A percentile compares a stretch with the other conserved stretches of the same genome.
Evolutionary conservation across 1,284 basidiomycete species (phyloP).

Genomic region (Phellinidium pouzarii): DNA sequence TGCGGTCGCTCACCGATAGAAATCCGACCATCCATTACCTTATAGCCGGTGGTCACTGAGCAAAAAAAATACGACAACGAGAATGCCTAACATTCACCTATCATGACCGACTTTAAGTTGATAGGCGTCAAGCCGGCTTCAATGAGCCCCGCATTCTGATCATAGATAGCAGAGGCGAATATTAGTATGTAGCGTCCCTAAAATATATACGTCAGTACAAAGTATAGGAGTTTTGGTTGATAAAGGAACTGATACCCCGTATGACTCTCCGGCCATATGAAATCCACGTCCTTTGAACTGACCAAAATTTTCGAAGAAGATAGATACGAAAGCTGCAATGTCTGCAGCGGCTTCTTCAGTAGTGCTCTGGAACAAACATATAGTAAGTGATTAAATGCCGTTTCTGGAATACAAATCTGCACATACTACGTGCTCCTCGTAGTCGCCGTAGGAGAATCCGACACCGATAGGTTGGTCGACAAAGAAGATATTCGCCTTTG

Average conservation of each 20-base stretch:
- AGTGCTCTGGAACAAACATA: constrained; percentile 28
- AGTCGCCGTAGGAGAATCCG: constrained; percentile 56
- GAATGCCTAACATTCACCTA: constrained; percentile 8
- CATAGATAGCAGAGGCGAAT: constrained; percentile 16
- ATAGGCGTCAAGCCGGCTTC: constrained; percentile 12
- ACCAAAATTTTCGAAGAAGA: constrained; percentile 69
- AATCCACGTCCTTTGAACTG: constrained; percentile 57
- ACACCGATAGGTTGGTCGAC: constrained; percentile 67
- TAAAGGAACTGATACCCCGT: constrained; percentile 35
- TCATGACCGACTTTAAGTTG: constrained; percentile 19
- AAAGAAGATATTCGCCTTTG: constrained; percentile 63
- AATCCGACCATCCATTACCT: not conserved
- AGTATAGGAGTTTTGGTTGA: not conserved
- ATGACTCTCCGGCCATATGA: constrained; percentile 67
- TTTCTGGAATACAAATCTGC: constrained; percentile 31
- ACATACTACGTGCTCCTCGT: constrained; percentile 45
- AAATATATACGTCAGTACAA: not conserved
- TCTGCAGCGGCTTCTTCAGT: constrained; percentile 70
- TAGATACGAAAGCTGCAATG: constrained; percentile 61
- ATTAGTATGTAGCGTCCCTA: constrained; percentile 18
- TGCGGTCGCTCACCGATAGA: not conserved
- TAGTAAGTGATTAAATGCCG: not conserved
- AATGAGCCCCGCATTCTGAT: constrained; percentile 15
- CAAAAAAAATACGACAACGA: not conserved
- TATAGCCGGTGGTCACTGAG: not conserved